Conservation (phyloP, 805 yeast genomes). For the Barnettozyma botsteinii region DNA sequence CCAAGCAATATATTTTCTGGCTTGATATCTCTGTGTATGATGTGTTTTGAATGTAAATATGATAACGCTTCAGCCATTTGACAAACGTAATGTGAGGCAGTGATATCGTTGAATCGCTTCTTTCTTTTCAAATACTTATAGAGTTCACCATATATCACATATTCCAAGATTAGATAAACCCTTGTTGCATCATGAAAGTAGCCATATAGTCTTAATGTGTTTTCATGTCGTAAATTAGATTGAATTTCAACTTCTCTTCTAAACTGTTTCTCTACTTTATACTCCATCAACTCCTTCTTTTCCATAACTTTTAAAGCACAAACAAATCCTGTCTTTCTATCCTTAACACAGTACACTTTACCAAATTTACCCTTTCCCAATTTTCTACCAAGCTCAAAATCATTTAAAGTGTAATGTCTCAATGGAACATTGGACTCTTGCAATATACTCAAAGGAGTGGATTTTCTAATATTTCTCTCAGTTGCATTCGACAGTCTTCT, state of each 20-base stretch:
- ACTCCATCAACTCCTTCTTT: conserved; percentile 67
- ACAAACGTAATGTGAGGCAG: conserved; percentile 71
- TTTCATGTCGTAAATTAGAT: conserved; percentile 68
- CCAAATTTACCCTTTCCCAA: conserved; percentile 95
- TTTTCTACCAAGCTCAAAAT: conserved; percentile 82
- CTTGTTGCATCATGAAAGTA: conserved; percentile 77
- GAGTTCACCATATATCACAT: conserved; percentile 79
- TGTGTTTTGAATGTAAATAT: conserved; percentile 71
- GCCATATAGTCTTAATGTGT: conserved; percentile 75
- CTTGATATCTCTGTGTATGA: conserved; percentile 89
- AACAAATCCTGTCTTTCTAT: conserved; percentile 65
- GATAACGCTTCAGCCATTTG: conserved; percentile 79
- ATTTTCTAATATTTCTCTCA: conserved; percentile 11
- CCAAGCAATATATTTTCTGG: conserved; percentile 88
- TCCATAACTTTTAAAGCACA: conserved; percentile 92
- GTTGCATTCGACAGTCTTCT: conserved; percentile 10
- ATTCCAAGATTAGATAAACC: conserved; percentile 82
- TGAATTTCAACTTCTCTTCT: conserved; percentile 91
- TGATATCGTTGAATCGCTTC: conserved; percentile 63
- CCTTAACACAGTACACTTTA: conserved; percentile 82
- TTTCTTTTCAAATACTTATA: conserved; percentile 64
- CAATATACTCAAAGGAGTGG: conserved; percentile 22
- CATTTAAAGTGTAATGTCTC: conserved; percentile 39
- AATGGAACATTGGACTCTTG: conserved; percentile 24
- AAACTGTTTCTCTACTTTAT: conserved; percentile 78